Evolutionary conservation across 257 asterid genomes (phyloP).

Genomic region (Solanum raphanifolium): DNA sequence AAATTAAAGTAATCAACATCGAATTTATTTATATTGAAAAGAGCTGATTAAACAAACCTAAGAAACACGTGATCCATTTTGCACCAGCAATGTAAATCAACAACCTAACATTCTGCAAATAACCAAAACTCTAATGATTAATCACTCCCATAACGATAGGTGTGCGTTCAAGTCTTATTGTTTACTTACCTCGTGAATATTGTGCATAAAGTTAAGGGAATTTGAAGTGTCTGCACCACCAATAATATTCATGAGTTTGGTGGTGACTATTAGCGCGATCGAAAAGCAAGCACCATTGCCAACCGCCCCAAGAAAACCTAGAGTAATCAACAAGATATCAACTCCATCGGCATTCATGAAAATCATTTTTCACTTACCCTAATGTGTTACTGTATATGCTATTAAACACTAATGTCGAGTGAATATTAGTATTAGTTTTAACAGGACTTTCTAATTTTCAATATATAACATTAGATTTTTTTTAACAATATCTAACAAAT

Average conservation of each 20-base stretch:
- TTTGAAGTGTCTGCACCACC: conserved; percentile 21
- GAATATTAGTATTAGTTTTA: too few relatives aligned
- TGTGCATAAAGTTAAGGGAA: conserved; percentile 15
- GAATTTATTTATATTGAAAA: background rate
- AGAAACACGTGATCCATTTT: conserved; percentile 65
- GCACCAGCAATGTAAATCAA: conserved; percentile 65
- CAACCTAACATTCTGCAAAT: conserved; percentile 50
- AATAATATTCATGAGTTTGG: conserved; percentile 35
- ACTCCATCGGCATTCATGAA: conserved; percentile 55
- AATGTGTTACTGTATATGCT: too few relatives aligned
- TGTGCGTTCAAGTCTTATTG: background rate
- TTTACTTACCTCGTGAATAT: conserved; percentile 42
- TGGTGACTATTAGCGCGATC: background rate
- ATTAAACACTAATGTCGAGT: too few relatives aligned
- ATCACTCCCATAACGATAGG: background rate
- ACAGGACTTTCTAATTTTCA: too few relatives aligned
- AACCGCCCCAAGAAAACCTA: conserved; percentile 55
- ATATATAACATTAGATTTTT: too few relatives aligned
- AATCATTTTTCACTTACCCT: background rate
- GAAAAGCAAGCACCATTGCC: conserved; percentile 69
- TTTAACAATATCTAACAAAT: too few relatives aligned
- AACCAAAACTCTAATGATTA: background rate
- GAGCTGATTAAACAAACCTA: conserved; percentile 32
- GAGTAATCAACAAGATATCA: conserved; percentile 41
- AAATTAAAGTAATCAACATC: background rate